Evolutionary conservation across 73 alveolate species (phyloP).

Genomic region (Strombidium stylifer): DNA sequence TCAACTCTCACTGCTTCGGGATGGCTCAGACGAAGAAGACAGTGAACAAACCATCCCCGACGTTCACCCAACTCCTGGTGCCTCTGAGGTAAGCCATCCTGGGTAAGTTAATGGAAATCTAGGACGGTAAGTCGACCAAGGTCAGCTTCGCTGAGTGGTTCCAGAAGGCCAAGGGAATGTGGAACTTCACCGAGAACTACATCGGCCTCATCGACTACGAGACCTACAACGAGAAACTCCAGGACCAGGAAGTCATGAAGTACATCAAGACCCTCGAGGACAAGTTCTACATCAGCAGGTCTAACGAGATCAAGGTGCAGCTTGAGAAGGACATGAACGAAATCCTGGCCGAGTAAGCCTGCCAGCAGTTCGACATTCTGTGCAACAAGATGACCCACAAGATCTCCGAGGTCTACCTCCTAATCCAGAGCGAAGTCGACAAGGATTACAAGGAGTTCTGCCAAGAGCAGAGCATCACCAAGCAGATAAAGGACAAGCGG

Average conservation of each 20-base stretch:
- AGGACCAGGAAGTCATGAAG: neutral
- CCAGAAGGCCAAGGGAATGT: neutral
- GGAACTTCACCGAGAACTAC: neutral
- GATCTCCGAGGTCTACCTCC: neutral
- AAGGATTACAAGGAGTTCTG: neutral
- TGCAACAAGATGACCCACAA: neutral
- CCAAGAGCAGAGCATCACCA: neutral
- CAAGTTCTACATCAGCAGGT: neutral
- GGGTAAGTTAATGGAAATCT: neutral
- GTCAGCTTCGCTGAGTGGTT: conserved; percentile 2
- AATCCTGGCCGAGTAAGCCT: neutral
- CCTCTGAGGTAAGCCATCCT: neutral
- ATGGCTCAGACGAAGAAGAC: neutral
- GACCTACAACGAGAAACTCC: neutral
- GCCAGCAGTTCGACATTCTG: neutral
- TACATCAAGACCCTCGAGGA: neutral
- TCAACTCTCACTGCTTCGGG: too few relatives aligned
- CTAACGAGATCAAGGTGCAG: neutral
- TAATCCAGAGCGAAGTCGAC: neutral
- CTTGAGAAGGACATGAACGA: neutral
- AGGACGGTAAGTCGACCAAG: neutral
- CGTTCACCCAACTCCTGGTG: neutral
- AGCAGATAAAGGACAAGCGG: neutral
- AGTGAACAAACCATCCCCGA: conserved; percentile 12
- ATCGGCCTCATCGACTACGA: neutral